Base-by-base conservation (phyloP, 2,329 filamentous ascomycete species). In the Colletotrichum zoysiae region DNA sequence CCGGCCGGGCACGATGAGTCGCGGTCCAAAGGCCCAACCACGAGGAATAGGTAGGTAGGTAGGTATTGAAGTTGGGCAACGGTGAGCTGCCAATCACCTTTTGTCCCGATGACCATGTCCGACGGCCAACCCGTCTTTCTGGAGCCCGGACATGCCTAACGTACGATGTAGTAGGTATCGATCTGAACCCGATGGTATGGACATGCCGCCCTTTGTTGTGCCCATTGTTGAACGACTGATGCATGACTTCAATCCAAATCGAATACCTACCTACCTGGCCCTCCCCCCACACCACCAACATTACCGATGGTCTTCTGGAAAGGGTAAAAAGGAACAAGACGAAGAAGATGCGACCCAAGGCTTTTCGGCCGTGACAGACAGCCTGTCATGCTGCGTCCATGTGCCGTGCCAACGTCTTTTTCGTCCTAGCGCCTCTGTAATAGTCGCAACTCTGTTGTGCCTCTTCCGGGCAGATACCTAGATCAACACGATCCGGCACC, bases 381-480 rank as follows among this genome's bases (percentile, higher is more conserved):
- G n/a, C 50, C 48, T 48, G 57, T 62, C 68, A 67, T 70, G 64
- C 65, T 51, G 57, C 59, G 48, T 44, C 33, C 30, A 64, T 53
- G 65, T 69, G 65, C 65, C 58, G 53, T 40, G 53, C 69, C 55
- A 40, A 48, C 69, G 40, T 69, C 46, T 59, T 42, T 42, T 65
- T 20, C 59, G 55, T 35, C 46, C 57, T 69, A 71, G 70, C 64
- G 66, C n/a, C 42, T 56, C 35, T 35, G 55, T 56, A 71, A 65
- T 50, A 71, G 70, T 50, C 53, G 63, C 70, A 70, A 69, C 55
- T 69, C 48, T 60, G 70, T 46, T 50, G 46, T 70, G 59, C 48
- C 38, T 40, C 59, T 68, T 42, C 40, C 48, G 65, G 61, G 56
- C 18, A 42, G 70, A n/a, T n/a, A n/a, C n/a, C n/a, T n/a, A n/a